Conservation (phyloP, 345 rosid species). For the Lepidium africanum region DNA sequence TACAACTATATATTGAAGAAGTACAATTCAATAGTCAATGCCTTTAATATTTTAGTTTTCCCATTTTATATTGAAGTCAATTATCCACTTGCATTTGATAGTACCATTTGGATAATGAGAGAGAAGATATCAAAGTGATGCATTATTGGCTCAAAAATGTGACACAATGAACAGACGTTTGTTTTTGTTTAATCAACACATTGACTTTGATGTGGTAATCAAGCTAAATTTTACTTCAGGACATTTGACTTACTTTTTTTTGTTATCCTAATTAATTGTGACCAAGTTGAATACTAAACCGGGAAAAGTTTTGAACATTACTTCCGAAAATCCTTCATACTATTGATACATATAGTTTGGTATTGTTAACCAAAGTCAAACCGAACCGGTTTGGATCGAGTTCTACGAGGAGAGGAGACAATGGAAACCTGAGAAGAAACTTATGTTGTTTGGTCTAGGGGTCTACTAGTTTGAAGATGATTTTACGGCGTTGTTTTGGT, state of each 20-base stretch:
- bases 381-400: neutral
- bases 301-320: neutral
- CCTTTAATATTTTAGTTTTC: neutral
- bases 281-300: neutral
- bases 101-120: neutral
- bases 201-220: neutral
- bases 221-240: neutral
- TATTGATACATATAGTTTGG: neutral
- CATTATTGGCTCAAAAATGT: neutral
- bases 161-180: neutral
- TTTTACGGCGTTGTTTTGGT: constrained; percentile 13
- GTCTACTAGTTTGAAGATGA: constrained; percentile 9
- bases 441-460: neutral
- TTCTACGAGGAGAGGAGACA: neutral
- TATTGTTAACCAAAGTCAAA: neutral
- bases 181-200: neutral
- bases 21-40: neutral
- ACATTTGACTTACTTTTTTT: neutral
- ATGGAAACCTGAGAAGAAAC: constrained; percentile 1
- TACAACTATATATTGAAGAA: constrained; percentile 9
- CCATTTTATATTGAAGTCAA: neutral
- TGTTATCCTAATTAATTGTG: neutral
- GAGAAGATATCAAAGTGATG: neutral
- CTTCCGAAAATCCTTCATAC: neutral
- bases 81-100: neutral